Evolutionary conservation across 169 alveolate genomes (phyloP), one percentile per base, ranked within the genome.

Genomic region (Miamiensis avidus): DNA sequence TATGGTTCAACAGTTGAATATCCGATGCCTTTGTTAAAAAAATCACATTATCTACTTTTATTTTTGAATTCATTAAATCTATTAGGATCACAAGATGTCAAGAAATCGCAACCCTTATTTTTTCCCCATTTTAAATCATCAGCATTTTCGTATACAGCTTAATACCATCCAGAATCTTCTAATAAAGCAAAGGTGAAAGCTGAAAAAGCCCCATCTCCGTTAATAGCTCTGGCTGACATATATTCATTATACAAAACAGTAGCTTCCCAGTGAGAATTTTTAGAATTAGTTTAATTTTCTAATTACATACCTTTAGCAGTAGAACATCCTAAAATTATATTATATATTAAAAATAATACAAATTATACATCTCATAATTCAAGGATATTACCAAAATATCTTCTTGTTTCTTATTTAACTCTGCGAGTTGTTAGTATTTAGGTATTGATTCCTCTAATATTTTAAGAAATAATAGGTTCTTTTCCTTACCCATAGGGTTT

Each of bases 191-290:
- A 33, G 30, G 92, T 91, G 65, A 91, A 74, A 65, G 73, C 85
- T 0, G 92, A 84, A 29, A 79, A 28, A 29, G 33, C 77, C 0
- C 75, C 31, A 31, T 78, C 83, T 4, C 83, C 49, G 1, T 34
- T 27, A 30, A 81, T 65, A 26, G 31, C 85, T 28, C 72, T 29
- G 29, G 85, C 92, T n/a, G 88, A 86, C 95, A 92, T 92, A 81
- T 84, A 88, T 81, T 92, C 95, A n/a, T 88, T 85, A 34, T 78
- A 82, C 31, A 92, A 30, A 30, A 85, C 28, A 65, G 86, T 64
- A 81, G 81, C 84, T 82, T 89, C 92, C 89, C 92, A 89, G 79
- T 92, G 93, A 15, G 91, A 82, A 31, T 89, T 82, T 27, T 91
- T 90, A 29, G 75, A 32, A 0, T 89, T 88, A 11, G 89, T 91